phyloP scores from a whole-genome alignment of 306 rosid species.

The Carpinus viminea region DNA sequence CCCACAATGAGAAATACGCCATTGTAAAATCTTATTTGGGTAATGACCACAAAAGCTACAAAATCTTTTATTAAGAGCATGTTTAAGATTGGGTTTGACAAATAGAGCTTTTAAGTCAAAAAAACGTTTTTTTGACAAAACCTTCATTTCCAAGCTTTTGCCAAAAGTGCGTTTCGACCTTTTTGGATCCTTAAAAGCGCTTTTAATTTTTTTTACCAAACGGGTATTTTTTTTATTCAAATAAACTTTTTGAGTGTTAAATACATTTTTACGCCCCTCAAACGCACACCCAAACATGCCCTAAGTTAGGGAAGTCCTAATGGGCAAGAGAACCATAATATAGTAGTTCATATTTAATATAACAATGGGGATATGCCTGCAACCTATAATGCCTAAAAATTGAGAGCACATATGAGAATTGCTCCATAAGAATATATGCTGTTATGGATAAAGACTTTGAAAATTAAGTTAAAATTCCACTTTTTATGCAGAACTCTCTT shows the following conservation, averaged over 20 bases:
- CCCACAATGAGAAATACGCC: neutral
- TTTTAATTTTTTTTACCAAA: too few relatives aligned
- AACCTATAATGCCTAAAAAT: neutral
- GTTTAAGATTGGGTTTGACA: too few relatives aligned
- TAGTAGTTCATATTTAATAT: neutral
- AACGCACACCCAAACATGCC: too few relatives aligned
- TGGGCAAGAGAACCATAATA: neutral
- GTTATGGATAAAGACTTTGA: neutral
- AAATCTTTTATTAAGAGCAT: neutral
- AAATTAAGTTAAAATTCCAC: neutral
- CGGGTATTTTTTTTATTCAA: too few relatives aligned
- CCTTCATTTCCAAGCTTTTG: too few relatives aligned
- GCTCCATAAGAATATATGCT: neutral
- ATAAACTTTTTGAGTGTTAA: too few relatives aligned
- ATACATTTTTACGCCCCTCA: too few relatives aligned
- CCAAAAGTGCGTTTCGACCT: too few relatives aligned
- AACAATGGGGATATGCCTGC: neutral
- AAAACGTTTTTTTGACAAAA: too few relatives aligned
- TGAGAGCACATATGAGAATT: neutral
- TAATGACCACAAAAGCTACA: neutral
- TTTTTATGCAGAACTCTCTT: neutral
- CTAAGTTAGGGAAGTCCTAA: neutral
- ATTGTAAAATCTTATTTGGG: neutral
- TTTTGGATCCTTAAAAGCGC: too few relatives aligned
- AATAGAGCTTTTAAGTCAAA: too few relatives aligned